A percentile compares a stretch with the other conserved stretches of the same genome.
Evolutionary conservation across 805 yeast species (phyloP).

Genomic region (Yarrowia porcina): DNA sequence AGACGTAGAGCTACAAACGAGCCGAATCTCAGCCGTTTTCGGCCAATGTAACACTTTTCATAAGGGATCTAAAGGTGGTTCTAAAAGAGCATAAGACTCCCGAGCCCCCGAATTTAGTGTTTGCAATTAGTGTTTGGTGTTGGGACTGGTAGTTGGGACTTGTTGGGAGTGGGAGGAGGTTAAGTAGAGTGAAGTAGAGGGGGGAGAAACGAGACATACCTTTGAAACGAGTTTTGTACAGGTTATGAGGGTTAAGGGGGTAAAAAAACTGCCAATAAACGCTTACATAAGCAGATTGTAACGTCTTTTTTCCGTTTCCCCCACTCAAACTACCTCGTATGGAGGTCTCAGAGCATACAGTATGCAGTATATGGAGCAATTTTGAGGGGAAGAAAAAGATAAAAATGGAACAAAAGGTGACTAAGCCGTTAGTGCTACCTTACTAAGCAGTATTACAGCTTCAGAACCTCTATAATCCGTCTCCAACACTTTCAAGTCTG

Average conservation of each 20-base stretch:
- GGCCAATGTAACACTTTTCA: neutral
- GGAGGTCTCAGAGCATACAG: neutral
- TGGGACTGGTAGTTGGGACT: neutral
- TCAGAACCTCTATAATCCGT: neutral
- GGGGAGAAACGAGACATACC: neutral
- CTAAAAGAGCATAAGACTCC: neutral
- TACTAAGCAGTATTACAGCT: too few species aligned
- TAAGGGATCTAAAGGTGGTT: too few species aligned
- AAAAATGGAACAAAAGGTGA: too few species aligned
- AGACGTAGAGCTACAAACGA: neutral
- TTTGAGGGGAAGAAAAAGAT: too few species aligned
- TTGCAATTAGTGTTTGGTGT: neutral
- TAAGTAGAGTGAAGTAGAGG: neutral
- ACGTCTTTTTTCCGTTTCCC: too few species aligned
- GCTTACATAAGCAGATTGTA: too few species aligned
- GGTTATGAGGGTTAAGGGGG: too few species aligned
- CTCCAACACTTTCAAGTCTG: neutral
- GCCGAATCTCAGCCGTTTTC: neutral
- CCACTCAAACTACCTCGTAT: neutral
- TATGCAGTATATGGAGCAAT: neutral
- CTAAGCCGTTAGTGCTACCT: neutral
- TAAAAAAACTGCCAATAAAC: too few species aligned
- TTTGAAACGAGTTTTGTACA: too few species aligned
- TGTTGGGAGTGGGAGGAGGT: neutral
- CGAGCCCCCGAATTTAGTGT: conserved; percentile 6